phyloP scores from a whole-genome alignment of 164 flowering plant species.

The Umbellularia californica region DNA sequence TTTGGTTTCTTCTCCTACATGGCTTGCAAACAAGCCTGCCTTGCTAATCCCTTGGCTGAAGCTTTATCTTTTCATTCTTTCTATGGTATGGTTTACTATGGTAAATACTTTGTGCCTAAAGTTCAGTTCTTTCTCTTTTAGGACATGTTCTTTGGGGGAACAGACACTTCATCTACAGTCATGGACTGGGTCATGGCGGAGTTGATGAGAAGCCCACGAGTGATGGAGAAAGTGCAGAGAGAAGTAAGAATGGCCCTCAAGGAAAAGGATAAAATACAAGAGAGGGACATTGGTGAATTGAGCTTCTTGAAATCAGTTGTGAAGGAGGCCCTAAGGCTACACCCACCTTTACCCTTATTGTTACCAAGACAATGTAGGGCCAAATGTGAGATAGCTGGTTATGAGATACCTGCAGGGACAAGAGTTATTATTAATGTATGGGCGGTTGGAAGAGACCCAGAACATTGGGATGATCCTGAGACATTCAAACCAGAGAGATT shows the following conservation, averaged over 20 bases:
- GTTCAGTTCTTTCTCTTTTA: not conserved
- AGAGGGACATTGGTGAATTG: not conserved
- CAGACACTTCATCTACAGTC: constrained; percentile 6
- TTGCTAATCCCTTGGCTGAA: no score
- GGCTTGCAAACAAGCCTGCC: no score
- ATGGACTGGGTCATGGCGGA: constrained; percentile 13
- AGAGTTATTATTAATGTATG: constrained; percentile 26
- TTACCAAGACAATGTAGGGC: constrained; percentile 28
- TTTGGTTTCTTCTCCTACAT: no score
- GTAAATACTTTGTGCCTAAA: no score
- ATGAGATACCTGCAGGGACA: constrained; percentile 25
- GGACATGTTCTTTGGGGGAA: constrained; percentile 10
- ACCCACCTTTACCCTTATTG: constrained; percentile 37
- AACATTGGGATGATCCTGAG: constrained; percentile 30
- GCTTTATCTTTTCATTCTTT: no score
- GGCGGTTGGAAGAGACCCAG: constrained; percentile 25
- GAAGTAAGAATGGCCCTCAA: constrained; percentile 2
- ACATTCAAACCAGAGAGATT: constrained; percentile 38
- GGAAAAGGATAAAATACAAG: not conserved
- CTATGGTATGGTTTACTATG: no score
- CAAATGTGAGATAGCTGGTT: constrained; percentile 18
- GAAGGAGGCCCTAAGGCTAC: constrained; percentile 34
- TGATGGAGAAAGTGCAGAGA: constrained; percentile 8
- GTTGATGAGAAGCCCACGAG: constrained; percentile 5
- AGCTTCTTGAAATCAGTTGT: constrained; percentile 5